These are phyloP conservation scores for Leishmania major DNA, from an alignment of 208 protist species.

Conservation along the genomic window DNA sequence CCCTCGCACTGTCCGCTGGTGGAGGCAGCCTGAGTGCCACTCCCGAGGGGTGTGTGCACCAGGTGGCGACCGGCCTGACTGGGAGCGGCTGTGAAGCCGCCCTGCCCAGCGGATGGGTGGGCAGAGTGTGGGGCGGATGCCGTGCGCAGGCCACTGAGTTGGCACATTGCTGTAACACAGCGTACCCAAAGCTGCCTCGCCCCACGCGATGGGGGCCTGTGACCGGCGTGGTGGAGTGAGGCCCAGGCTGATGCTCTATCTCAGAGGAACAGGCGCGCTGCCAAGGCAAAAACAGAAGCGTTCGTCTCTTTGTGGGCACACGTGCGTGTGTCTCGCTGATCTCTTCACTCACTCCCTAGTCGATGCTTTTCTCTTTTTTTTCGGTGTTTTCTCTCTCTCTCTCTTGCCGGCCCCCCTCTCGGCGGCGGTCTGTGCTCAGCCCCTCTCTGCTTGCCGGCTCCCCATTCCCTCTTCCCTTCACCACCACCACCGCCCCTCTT, in stretches of 20 bases:
- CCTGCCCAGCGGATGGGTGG: not conserved
- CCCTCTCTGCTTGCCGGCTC: not conserved
- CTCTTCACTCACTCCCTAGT: not conserved
- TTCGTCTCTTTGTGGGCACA: no score
- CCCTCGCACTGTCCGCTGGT: not conserved
- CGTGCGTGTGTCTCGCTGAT: not conserved
- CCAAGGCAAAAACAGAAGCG: not conserved
- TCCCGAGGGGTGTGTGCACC: no score
- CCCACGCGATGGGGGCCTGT: not conserved
- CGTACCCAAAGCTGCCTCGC: not conserved
- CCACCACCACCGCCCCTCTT: not conserved
- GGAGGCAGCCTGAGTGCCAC: not conserved
- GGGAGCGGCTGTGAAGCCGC: not conserved
- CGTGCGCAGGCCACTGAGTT: not conserved
- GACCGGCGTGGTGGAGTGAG: not conserved
- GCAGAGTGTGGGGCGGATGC: not conserved
- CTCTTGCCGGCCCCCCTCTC: not conserved
- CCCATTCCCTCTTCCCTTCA: not conserved
- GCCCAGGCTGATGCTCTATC: not conserved
- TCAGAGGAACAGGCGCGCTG: not conserved
- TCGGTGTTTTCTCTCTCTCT: not conserved
- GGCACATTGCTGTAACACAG: not conserved
- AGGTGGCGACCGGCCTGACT: not conserved
- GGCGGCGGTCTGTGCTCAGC: not conserved
- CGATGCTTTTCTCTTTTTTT: not conserved